Conservation (phyloP, 345 rosid species). For the Corchorus olitorius region DNA sequence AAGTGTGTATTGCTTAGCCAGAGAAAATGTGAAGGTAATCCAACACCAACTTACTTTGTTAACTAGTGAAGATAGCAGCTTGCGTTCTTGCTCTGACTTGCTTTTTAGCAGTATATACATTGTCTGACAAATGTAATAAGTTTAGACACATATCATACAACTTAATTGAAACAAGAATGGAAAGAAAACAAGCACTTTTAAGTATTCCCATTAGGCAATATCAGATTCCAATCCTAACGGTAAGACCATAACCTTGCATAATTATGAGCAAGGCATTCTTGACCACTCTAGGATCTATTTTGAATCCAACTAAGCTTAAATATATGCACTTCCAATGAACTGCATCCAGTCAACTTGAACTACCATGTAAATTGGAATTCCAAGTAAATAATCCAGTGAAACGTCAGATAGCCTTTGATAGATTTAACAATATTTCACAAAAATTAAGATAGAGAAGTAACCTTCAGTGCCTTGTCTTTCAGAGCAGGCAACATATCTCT, state of each 20-base stretch:
- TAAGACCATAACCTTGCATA: neutral
- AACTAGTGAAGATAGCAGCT: conserved; percentile 77
- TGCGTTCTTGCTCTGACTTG: conserved; percentile 94
- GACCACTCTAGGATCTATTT: conserved; percentile 7
- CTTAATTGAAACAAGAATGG: neutral
- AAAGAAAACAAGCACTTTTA: neutral
- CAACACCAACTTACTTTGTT: conserved; percentile 66
- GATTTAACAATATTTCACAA: neutral
- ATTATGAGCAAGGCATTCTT: neutral
- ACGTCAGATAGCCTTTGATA: neutral
- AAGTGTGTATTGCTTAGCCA: conserved; percentile 10
- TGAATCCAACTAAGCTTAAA: neutral
- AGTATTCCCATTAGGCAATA: neutral
- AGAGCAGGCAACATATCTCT: conserved; percentile 83
- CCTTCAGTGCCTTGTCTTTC: conserved; percentile 92
- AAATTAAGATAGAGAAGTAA: conserved; percentile 24
- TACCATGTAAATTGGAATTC: conserved; percentile 1
- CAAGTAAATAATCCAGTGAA: neutral
- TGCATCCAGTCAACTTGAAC: conserved; percentile 2
- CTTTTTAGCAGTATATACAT: conserved; percentile 72
- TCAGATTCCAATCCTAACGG: neutral
- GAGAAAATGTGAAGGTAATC: conserved; percentile 3
- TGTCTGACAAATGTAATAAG: conserved; percentile 47
- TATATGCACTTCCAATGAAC: neutral
- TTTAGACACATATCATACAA: conserved; percentile 4